These are phyloP conservation scores for Salvia miltiorrhiza DNA, from an alignment of 257 asterid species.

Conservation along the genomic window DNA sequence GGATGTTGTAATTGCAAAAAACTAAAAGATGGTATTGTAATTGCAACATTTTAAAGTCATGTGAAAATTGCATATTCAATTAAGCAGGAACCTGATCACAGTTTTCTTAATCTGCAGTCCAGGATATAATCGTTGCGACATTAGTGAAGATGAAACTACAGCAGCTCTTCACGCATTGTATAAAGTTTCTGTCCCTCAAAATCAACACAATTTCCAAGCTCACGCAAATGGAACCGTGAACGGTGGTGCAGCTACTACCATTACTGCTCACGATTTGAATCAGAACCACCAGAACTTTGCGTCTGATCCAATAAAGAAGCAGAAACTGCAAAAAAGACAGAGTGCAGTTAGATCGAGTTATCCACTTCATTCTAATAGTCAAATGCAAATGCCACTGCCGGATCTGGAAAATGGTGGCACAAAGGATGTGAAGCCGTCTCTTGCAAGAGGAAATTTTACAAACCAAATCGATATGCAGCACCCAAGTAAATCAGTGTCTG, in stretches of 20 bases:
- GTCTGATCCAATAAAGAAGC: conserved; percentile 47
- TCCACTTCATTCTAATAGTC: conserved; percentile 21
- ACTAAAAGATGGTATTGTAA: no score
- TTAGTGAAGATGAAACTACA: conserved; percentile 73
- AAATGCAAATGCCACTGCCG: conserved; percentile 37
- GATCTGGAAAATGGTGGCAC: conserved; percentile 37
- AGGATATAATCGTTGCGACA: conserved; percentile 75
- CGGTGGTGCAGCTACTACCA: conserved; percentile 43
- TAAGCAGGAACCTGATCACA: conserved; percentile 15
- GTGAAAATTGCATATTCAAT: not conserved
- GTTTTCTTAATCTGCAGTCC: conserved; percentile 55
- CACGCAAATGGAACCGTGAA: conserved; percentile 33
- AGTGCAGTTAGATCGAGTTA: conserved; percentile 26
- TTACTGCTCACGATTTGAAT: conserved; percentile 26
- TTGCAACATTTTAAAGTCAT: no score
- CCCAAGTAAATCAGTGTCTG: conserved; percentile 31
- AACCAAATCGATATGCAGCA: conserved; percentile 34
- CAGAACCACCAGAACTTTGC: conserved; percentile 29
- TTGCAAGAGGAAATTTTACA: conserved; percentile 33
- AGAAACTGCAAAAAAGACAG: conserved; percentile 43
- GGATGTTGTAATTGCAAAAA: no score
- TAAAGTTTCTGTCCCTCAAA: conserved; percentile 47
- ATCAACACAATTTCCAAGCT: conserved; percentile 37
- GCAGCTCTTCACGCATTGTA: conserved; percentile 49
- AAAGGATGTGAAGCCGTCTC: conserved; percentile 47